Base-by-base conservation (phyloP, 2,329 filamentous ascomycete species). In the Calonectria pseudoreteaudii region DNA sequence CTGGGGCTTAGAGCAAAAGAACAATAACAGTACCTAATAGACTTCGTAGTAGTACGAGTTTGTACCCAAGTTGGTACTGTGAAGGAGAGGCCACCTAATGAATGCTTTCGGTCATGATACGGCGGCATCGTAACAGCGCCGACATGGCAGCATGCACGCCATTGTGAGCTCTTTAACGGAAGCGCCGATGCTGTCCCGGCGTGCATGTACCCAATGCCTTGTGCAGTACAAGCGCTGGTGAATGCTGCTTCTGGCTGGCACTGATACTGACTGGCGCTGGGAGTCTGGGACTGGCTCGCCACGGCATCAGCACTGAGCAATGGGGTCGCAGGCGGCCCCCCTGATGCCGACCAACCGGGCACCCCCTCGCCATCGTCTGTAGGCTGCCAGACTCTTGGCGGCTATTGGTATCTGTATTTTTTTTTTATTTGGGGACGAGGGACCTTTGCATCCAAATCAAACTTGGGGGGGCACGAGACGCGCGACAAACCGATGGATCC, bases 341-440 rank as follows among this genome's bases (percentile, higher is more conserved):
- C 66, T 66, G 56, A 36, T 69, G 71, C 71, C 71, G 66, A 62
- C 60, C 58, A 70, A 62, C 71, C 71, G 71, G 66, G 58, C 31
- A 26, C 66, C 44, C 71, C 47, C 70, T 56, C 36, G 47, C n/a
- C 56, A 41, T 31, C 41, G 69, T 38, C 26, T 66, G 28, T 50
- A 69, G 66, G 66, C 60, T 69, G 66, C 56, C 49, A 73, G 31
- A 58, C 66, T 66, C 62, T 47, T 64, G 65, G 60, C 66, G 44
- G 71, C 34, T 62, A 62, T 62, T 38, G 64, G 68, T 31, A 44
- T 47, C 50, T 68, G 49, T 44, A n/a, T 23, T 65, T 52, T 56
- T 41, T 26, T 31, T 23, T 65, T 52, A 44, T 41, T 26, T 31
- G 47, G 44, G 38, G 56, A 30, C 58, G 13, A 69, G 71, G 71